These are phyloP conservation scores for Papiliotrema flavescens DNA, from an alignment of 1,284 basidiomycete genomes.

Conservation along the genomic window DNA sequence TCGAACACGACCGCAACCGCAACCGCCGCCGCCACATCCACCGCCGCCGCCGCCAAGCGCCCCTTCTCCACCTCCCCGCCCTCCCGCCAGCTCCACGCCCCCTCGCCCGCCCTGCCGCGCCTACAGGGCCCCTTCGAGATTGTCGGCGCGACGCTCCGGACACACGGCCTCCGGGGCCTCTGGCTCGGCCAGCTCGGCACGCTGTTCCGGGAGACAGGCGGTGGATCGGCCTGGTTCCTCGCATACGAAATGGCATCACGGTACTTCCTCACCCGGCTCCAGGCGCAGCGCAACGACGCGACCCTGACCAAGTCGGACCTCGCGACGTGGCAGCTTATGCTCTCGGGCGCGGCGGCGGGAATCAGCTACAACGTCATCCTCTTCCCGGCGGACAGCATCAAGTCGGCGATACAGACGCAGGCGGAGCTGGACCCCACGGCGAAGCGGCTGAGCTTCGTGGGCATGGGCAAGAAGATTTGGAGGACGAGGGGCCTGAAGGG, in stretches of 20 bases:
- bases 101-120: constrained; percentile 25
- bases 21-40: constrained; percentile 26
- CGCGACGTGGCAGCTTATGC: constrained; percentile 72
- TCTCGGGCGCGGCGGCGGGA: constrained; percentile 82
- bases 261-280: constrained; percentile 54
- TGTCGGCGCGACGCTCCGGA: constrained; percentile 61
- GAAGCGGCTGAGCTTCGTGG: constrained; percentile 58
- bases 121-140: constrained; percentile 68
- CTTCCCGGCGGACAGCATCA: constrained; percentile 92
- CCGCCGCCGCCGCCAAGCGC: not conserved
- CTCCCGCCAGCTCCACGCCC: not conserved
- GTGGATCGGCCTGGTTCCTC: constrained; percentile 80
- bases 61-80: constrained; percentile 11
- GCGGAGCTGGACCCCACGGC: constrained; percentile 70
- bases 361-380: constrained; percentile 74
- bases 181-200: constrained; percentile 87
- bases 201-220: constrained; percentile 81
- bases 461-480: constrained; percentile 73
- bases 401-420: constrained; percentile 92
- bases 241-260: constrained; percentile 72
- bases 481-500: constrained; percentile 71
- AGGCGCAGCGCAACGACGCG: constrained; percentile 26
- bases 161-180: constrained; percentile 68
- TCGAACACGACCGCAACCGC: constrained; percentile 23
- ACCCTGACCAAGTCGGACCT: constrained; percentile 56